A percentile compares a stretch with the other conserved stretches of the same genome.
Evolutionary conservation across 257 asterid genomes (phyloP).

Genomic region (Solanum bukasovii): DNA sequence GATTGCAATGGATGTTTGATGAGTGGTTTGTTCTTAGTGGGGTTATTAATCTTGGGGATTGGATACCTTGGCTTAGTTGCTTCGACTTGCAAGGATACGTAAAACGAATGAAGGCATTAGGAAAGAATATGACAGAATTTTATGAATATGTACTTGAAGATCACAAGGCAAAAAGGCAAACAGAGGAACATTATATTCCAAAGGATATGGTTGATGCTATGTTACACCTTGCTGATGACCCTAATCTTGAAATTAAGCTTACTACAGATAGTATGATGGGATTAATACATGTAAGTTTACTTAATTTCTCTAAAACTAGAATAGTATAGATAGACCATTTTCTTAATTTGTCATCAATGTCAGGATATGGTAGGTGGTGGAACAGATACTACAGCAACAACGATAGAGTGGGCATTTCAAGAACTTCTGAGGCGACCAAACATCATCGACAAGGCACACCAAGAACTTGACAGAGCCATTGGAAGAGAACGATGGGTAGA

Average conservation of each 20-base stretch:
- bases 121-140: not conserved
- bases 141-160: not conserved
- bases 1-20: not conserved
- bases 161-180: not conserved
- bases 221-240: not conserved
- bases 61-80: not conserved
- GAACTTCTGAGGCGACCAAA: constrained; percentile 19
- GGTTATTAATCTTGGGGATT: not conserved
- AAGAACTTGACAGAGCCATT: not conserved
- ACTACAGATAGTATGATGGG: not conserved
- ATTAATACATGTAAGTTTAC: not conserved
- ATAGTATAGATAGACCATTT: not conserved
- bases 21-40: not conserved
- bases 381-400: constrained; percentile 16
- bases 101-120: not conserved
- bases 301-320: not conserved
- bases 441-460: not conserved
- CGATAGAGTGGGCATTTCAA: constrained; percentile 23
- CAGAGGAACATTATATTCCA: not conserved
- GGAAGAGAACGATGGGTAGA: not conserved
- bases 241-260: not conserved
- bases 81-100: not conserved
- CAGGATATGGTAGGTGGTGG: constrained; percentile 15
- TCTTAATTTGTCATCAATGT: not conserved
- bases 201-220: not conserved